Evolutionary conservation across 2,329 filamentous ascomycete genomes (phyloP).

Genomic region (Curvularia verruculosa): DNA sequence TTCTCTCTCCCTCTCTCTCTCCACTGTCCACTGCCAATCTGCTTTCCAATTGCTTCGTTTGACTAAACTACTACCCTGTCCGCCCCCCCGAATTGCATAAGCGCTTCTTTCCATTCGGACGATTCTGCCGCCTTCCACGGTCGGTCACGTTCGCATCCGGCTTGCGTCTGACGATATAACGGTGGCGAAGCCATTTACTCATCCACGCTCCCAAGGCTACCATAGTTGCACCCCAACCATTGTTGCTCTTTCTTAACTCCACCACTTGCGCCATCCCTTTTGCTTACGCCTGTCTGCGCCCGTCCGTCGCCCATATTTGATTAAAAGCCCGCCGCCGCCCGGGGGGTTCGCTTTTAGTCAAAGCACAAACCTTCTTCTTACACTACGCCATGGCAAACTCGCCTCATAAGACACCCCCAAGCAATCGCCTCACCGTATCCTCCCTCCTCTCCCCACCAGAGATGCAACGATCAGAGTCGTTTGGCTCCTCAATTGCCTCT

Average conservation of each 20-base stretch:
- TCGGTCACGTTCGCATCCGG: constrained; percentile 23
- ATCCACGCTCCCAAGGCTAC: constrained; percentile 18
- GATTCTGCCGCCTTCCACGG: constrained; percentile 44
- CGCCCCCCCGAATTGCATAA: constrained; percentile 29
- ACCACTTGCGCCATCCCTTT: neutral
- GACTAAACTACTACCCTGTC: neutral
- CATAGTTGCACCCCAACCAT: constrained; percentile 14
- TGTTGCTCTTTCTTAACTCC: neutral
- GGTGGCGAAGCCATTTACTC: constrained; percentile 16
- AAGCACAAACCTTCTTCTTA: constrained; percentile 28
- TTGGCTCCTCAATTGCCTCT: constrained; percentile 41
- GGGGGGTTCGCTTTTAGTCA: constrained; percentile 10
- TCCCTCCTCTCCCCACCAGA: constrained; percentile 51
- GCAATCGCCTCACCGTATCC: constrained; percentile 44
- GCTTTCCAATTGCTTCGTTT: neutral
- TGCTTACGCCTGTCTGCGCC: constrained; percentile 17
- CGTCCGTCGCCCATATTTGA: constrained; percentile 9
- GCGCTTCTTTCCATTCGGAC: constrained; percentile 27
- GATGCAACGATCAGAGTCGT: constrained; percentile 49
- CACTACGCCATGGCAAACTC: constrained; percentile 40
- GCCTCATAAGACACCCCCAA: constrained; percentile 36
- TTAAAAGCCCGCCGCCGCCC: constrained; percentile 16
- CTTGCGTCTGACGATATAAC: constrained; percentile 20
- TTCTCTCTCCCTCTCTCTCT: too few relatives aligned
- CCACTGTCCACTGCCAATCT: neutral